A percentile compares a stretch with the other conserved stretches of the same genome.
Conservation (phyloP, 2,329 filamentous ascomycete species). For the Penicillium sp. region DNA sequence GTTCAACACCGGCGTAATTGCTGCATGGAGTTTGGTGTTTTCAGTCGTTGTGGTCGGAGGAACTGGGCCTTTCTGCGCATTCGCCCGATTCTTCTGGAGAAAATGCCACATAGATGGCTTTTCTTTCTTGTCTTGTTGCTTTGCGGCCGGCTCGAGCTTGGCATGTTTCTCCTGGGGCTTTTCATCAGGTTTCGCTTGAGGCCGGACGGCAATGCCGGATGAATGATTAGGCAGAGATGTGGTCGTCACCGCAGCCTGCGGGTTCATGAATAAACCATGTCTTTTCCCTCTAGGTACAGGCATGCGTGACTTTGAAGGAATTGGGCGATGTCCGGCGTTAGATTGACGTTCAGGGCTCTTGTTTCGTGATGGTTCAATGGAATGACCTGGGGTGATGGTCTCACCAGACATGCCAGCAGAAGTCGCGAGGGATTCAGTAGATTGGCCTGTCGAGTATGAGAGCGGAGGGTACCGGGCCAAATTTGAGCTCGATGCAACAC, state of each 20-base stretch:
- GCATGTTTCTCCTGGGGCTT: neutral
- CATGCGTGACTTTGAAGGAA: conserved; percentile 16
- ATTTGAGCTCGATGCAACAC: conserved; percentile 29
- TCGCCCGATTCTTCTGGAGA: conserved; percentile 48
- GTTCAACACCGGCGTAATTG: conserved; percentile 37
- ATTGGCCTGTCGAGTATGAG: conserved; percentile 30
- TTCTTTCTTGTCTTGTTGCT: conserved; percentile 40
- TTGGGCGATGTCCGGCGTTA: neutral
- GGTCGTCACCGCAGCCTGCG: conserved; percentile 22
- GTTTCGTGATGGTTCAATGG: conserved; percentile 3
- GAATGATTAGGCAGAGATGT: conserved; percentile 24
- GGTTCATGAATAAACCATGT: conserved; percentile 18
- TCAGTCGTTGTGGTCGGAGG: conserved; percentile 17
- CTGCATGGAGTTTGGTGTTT: conserved; percentile 38
- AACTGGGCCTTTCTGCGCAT: conserved; percentile 25
- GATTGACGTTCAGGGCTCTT: conserved; percentile 10
- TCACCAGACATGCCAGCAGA: conserved; percentile 25
- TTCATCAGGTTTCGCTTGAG: conserved; percentile 5
- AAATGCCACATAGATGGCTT: conserved; percentile 52
- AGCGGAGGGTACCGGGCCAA: conserved; percentile 20
- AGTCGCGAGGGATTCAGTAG: conserved; percentile 34
- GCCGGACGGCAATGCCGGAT: conserved; percentile 12
- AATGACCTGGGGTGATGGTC: conserved; percentile 8
- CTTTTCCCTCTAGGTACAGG: conserved; percentile 26
- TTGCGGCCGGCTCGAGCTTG: conserved; percentile 27